Evolutionary conservation across 306 rosid species (phyloP).

Genomic region (Trifolium subterraneum): DNA sequence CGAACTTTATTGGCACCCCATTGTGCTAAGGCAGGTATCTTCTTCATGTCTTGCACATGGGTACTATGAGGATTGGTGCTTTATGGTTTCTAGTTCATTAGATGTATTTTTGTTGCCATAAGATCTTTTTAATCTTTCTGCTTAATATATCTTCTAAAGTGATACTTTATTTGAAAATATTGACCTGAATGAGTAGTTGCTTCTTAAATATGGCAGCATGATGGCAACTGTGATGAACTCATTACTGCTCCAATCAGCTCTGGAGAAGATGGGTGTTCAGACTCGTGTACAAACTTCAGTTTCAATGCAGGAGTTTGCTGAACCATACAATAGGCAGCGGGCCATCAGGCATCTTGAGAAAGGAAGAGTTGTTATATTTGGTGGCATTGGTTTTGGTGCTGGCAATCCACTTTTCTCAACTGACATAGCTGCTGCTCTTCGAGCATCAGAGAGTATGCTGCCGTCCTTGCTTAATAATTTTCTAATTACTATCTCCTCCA

Average conservation of each 20-base stretch:
- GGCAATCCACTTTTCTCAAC: slow-evolving; percentile 64
- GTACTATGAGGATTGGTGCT: neutral
- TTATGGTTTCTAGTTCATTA: neutral
- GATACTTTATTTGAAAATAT: slow-evolving; percentile 28
- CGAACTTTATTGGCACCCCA: slow-evolving; percentile 31
- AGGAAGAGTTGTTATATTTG: slow-evolving; percentile 76
- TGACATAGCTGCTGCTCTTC: slow-evolving; percentile 66
- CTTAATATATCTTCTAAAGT: slow-evolving; percentile 25
- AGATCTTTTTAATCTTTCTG: slow-evolving; percentile 22
- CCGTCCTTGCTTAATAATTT: slow-evolving; percentile 12
- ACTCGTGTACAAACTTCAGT: slow-evolving; percentile 65
- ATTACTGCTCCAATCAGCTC: slow-evolving; percentile 66
- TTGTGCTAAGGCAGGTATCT: slow-evolving; percentile 24
- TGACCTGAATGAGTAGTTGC: slow-evolving; percentile 35
- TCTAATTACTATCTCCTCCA: slow-evolving; percentile 1
- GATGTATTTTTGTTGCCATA: neutral
- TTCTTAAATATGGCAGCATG: slow-evolving; percentile 54
- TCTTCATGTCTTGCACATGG: slow-evolving; percentile 40
- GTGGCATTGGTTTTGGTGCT: slow-evolving; percentile 63
- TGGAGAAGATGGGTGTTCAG: slow-evolving; percentile 76
- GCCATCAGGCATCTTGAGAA: slow-evolving; percentile 80
- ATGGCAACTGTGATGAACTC: slow-evolving; percentile 79
- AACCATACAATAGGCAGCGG: slow-evolving; percentile 69
- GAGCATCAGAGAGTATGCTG: slow-evolving; percentile 64
- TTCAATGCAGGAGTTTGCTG: slow-evolving; percentile 65